Base-by-base conservation (phyloP, 495 filamentous ascomycete species). In the Hypoxylon lenormandii region DNA sequence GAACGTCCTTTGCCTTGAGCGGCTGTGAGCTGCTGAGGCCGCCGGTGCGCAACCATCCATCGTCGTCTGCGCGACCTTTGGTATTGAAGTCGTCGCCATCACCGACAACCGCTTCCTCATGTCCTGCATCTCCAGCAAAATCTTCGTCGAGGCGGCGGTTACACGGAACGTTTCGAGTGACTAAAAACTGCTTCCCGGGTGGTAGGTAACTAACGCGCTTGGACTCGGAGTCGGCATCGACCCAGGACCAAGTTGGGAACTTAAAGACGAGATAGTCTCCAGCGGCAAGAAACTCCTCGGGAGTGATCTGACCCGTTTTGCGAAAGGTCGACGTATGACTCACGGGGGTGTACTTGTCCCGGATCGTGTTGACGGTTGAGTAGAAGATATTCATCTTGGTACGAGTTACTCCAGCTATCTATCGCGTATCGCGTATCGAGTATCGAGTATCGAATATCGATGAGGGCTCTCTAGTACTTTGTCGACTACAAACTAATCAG, bases 191-290 rank as follows among this genome's bases (percentile, higher is more conserved):
- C 79, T 99, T 99, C 0, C 89, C 92, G 0, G 88, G 81, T 3
- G 95, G 95, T 0, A 99, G 89, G 72, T 97, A 91, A 51, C 83
- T 78, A 15, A 91, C 91, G 48, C 94, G 91, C 72, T 92, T 91
- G 28, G 86, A 82, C 2, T 89, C 85, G 16, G 86, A 85, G 8
- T 93, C 92, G 48, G 94, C 94, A 70, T 94, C 92, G 60, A 88
- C 87, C 95, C 95, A 99, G n/a, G 92, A 90, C 95, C 95, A 99
- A 46, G 94, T 95, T 5, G 95, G 95, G 79, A 99, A 99, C 82
- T 97, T 98, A 88, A 94, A 97, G 74, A 97, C 93, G 38, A 99
- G 90, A 79, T 97, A 99, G 81, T 99, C 95, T 69, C 96, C 95
- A 2, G 95, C 96, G 3, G 90, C 89, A 13, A 97, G 84, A 77